Conservation (phyloP, 2,329 filamentous ascomycete species). For the Incumbomyces delicatus region DNA sequence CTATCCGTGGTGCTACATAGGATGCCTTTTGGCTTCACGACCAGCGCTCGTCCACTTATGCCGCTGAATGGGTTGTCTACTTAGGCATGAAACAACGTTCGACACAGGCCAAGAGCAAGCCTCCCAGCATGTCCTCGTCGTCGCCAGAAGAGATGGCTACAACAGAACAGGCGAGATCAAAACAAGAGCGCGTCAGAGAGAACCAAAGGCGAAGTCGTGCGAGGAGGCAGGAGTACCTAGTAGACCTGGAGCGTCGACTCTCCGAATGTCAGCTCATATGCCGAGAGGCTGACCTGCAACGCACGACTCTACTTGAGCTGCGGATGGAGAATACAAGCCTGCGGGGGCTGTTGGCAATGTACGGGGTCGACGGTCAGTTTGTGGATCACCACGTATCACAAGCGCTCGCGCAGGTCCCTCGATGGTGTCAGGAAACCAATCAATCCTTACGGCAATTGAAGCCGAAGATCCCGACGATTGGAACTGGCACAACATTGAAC, state of each 20-base stretch:
- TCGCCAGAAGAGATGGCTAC: neutral
- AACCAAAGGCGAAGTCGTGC: constrained; percentile 22
- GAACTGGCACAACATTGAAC: neutral
- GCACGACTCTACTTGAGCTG: constrained; percentile 10
- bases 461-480: neutral
- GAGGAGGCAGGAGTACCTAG: constrained; percentile 18
- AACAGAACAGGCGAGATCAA: constrained; percentile 8
- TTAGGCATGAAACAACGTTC: no score
- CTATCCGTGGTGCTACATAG: no score
- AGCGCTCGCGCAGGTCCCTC: neutral
- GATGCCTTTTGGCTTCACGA: no score
- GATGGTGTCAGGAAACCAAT: constrained; percentile 4
- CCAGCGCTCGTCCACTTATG: no score
- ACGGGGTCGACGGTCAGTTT: constrained; percentile 10
- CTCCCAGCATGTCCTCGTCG: neutral
- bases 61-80: no score
- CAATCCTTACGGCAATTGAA: constrained; percentile 4
- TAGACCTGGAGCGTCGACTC: constrained; percentile 17
- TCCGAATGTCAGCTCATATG: constrained; percentile 15
- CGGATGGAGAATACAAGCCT: constrained; percentile 15
- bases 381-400: constrained; percentile 8
- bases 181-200: constrained; percentile 20
- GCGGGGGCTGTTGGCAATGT: constrained; percentile 10
- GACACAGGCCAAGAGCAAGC: no score
- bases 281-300: constrained; percentile 15